Evolutionary conservation across 2,329 filamentous ascomycete genomes (phyloP), one percentile per base, ranked within the genome.

Genomic region (Botryotinia narcissicola): DNA sequence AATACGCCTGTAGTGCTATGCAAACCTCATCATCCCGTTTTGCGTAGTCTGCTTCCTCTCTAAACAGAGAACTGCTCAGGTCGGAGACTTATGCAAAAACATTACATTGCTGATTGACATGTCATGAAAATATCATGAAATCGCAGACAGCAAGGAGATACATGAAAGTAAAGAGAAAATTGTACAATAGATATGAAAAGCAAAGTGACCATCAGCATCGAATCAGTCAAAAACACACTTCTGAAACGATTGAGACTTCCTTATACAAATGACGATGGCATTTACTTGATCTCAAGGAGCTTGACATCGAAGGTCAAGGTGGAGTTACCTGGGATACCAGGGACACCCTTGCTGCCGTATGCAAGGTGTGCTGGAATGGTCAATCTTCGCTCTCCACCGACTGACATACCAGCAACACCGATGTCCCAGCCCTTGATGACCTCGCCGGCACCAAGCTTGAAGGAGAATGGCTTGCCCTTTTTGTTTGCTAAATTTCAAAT

Each of bases 341-440:
- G 92, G 37, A 93, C 84, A 75, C 88, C 86, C 85, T 93, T 92
- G 85, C 89, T 94, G 84, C 97, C 96, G 83, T 99, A 99, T 80
- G 92, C 97, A 74, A 95, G 90, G 80, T 92, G 86, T 66, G 96
- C 87, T 66, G 97, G 97, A 80, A 99, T 94, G 76, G 91, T 95
- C 80, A 99, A 88, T 78, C 96, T 92, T 80, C 96, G 93, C 88
- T 99, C 97, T 80, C 94, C 94, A 81, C 96, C 96, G 78, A 95
- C 91, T 78, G 91, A 87, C 94, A 99, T 98, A 84, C 97, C 97
- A 78, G 89, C 87, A 79, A 99, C 87, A 84, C 96, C 96, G 77
- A 98, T 89, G 83, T 99, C 97, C 97, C 96, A 98, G 78, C 96
- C 96, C 89, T 97, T 96, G 87, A 99, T 99, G 80, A 99, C 97